A percentile compares a stretch with the other conserved stretches of the same genome.
phyloP scores from a whole-genome alignment of 2,329 filamentous ascomycete species.

The Pestalotiopsis sp. region DNA sequence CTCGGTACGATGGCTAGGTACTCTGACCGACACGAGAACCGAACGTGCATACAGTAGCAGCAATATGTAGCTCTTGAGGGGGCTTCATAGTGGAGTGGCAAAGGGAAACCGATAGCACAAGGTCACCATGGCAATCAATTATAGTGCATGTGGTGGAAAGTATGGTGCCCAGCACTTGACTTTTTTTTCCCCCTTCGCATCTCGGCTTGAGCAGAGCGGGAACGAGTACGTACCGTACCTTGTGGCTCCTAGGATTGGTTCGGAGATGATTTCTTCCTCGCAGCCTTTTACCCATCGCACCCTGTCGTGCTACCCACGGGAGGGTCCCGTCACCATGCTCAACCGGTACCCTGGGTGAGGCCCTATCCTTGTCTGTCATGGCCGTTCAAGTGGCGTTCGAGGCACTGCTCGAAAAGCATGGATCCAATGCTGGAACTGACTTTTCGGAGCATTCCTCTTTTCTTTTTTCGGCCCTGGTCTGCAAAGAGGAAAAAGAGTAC shows the following conservation, averaged over 20 bases:
- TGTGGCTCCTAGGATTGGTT: conserved; percentile 16
- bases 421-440: background rate
- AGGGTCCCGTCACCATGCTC: conserved; percentile 10
- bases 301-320: conserved; percentile 9
- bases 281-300: background rate
- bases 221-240: background rate
- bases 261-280: conserved; percentile 19
- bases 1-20: background rate
- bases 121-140: background rate
- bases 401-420: conserved; percentile 1
- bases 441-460: conserved; percentile 9
- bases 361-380: background rate
- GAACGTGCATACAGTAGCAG: background rate
- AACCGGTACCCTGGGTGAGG: conserved; percentile 15
- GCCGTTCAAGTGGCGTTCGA: conserved; percentile 15
- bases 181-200: background rate
- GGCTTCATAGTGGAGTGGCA: background rate
- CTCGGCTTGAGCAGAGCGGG: background rate
- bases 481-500: background rate
- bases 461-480: background rate
- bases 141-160: background rate
- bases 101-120: background rate
- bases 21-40: background rate
- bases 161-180: background rate
- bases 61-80: background rate